phyloP scores from a whole-genome alignment of 768 basidiomycete species.

The Russula foetens region DNA sequence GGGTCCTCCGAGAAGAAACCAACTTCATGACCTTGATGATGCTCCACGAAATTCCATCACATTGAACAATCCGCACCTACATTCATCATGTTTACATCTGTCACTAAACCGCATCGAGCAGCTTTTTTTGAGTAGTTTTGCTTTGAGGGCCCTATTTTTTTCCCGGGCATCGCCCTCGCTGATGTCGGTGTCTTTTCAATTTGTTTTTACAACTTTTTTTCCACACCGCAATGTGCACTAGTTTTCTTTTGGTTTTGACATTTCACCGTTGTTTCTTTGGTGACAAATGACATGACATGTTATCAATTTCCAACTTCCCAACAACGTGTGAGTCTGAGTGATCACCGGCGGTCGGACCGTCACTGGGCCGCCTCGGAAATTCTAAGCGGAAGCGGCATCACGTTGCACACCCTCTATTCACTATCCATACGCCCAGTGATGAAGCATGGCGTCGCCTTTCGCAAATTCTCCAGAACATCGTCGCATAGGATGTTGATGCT shows the following conservation, averaged over 20 bases:
- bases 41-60: not conserved
- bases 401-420: too few relatives aligned
- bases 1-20: not conserved
- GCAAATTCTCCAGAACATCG: conserved; percentile 86
- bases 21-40: conserved; percentile 11
- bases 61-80: not conserved
- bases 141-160: conserved; percentile 8
- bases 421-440: conserved; percentile 39
- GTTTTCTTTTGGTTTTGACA: not conserved
- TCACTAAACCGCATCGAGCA: not conserved
- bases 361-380: too few relatives aligned
- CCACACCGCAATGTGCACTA: not conserved
- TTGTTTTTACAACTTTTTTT: not conserved
- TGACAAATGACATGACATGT: not conserved
- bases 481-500: conserved; percentile 92
- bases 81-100: not conserved
- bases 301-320: not conserved
- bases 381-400: too few relatives aligned
- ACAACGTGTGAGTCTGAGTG: too few relatives aligned
- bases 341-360: too few relatives aligned
- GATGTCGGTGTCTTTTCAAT: not conserved
- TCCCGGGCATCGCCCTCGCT: conserved; percentile 3
- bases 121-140: not conserved
- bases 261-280: not conserved
- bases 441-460: conserved; percentile 92